phyloP scores from a whole-genome alignment of 495 filamentous ascomycete genomes.

The Penicillium longicatenatum region DNA sequence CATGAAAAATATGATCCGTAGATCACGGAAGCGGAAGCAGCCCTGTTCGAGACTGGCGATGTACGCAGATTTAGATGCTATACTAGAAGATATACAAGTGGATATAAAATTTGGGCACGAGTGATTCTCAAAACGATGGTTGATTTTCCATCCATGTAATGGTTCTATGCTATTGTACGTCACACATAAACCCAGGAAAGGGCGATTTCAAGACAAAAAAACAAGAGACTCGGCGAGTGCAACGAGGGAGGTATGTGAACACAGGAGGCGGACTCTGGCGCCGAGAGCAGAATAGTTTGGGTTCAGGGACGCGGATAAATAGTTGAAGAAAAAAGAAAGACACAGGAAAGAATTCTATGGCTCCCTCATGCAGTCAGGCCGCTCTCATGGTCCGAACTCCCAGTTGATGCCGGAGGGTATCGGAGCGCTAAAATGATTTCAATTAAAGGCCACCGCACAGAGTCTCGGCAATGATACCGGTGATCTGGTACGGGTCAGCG shows the following conservation, averaged over 20 bases:
- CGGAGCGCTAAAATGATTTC: conserved; percentile 48
- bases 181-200: conserved; percentile 30
- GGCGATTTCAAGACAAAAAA: conserved; percentile 19
- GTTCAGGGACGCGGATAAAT: conserved; percentile 16
- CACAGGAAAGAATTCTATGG: conserved; percentile 31
- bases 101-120: not conserved
- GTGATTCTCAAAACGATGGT: conserved; percentile 29
- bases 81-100: too few relatives aligned
- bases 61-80: too few relatives aligned
- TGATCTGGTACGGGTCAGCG: conserved; percentile 95
- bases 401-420: conserved; percentile 52
- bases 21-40: not conserved
- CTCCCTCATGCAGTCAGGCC: conserved; percentile 44
- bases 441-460: conserved; percentile 49
- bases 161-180: conserved; percentile 41
- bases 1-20: not conserved
- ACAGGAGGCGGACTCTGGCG: conserved; percentile 31
- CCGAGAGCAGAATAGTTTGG: conserved; percentile 22
- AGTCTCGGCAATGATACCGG: conserved; percentile 88
- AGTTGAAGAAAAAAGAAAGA: conserved; percentile 19
- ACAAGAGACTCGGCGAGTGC: conserved; percentile 29
- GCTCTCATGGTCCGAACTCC: conserved; percentile 42
- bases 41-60: too few relatives aligned
- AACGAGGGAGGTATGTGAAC: conserved; percentile 31
- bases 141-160: conserved; percentile 33